Evolutionary conservation across 2,329 filamentous ascomycete genomes (phyloP).

Genomic region (Daldinia sp.): DNA sequence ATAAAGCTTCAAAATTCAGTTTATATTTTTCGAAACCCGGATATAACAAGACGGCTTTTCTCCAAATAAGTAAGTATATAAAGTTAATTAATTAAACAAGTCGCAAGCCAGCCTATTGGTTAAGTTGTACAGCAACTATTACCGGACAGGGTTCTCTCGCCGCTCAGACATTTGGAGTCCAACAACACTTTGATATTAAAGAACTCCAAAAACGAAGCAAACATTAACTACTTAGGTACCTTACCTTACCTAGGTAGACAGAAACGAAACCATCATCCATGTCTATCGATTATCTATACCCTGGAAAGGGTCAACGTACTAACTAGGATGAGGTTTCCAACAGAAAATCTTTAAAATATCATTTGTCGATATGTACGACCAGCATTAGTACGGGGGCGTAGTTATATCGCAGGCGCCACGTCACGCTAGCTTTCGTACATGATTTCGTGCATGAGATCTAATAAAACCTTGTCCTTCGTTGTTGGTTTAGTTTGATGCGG

Average conservation of each 20-base stretch:
- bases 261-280: background rate
- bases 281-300: background rate
- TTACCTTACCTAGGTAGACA: background rate
- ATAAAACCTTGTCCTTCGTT: conserved; percentile 22
- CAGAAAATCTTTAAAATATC: conserved; percentile 7
- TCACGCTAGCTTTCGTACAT: conserved; percentile 12
- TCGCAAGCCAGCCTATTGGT: background rate
- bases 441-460: conserved; percentile 17
- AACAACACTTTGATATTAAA: background rate
- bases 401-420: conserved; percentile 27
- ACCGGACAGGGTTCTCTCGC: background rate
- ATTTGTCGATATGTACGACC: conserved; percentile 12
- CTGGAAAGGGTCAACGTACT: background rate
- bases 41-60: background rate
- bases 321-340: conserved; percentile 1
- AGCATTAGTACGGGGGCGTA: conserved; percentile 19
- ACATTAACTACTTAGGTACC: background rate
- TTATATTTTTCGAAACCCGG: background rate
- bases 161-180: background rate
- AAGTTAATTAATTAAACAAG: background rate
- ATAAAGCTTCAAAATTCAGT: background rate
- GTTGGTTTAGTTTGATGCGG: conserved; percentile 22
- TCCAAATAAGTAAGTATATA: background rate
- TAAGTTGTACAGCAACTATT: background rate
- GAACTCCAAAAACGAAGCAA: background rate